Evolutionary conservation across 2,329 filamentous ascomycete genomes (phyloP).

Genomic region (Colletotrichum caudatum): DNA sequence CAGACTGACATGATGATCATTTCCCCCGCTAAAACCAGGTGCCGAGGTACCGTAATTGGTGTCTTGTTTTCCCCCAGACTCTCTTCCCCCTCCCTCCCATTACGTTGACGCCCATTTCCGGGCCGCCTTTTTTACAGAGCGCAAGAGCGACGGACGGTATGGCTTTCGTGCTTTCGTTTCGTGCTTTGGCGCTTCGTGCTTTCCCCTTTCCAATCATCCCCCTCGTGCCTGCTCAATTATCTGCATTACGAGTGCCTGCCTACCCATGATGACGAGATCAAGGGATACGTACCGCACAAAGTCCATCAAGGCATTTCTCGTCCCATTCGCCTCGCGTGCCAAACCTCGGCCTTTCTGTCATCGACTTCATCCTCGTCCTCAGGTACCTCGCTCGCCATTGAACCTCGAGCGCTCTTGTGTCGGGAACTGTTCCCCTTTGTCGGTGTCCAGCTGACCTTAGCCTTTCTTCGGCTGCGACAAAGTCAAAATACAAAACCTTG

Average conservation of each 20-base stretch:
- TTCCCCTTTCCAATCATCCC: not conserved
- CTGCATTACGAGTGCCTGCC: not conserved
- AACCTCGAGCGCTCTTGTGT: conserved; percentile 23
- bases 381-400: conserved; percentile 6
- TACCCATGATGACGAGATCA: not conserved
- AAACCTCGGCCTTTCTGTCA: conserved; percentile 25
- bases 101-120: conserved; percentile 30
- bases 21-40: conserved; percentile 23
- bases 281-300: conserved; percentile 3
- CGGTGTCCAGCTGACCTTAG: conserved; percentile 39
- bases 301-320: conserved; percentile 8
- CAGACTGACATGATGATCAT: conserved; percentile 40
- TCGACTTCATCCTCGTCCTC: not conserved
- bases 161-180: not conserved
- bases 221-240: not conserved
- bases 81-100: not conserved
- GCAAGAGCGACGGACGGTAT: not conserved
- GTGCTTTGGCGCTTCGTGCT: not conserved
- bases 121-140: not conserved
- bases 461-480: conserved; percentile 39
- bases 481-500: conserved; percentile 32
- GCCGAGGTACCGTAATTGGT: conserved; percentile 37
- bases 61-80: conserved; percentile 21
- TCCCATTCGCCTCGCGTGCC: conserved; percentile 19
- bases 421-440: conserved; percentile 12